phyloP scores from a whole-genome alignment of 2,329 filamentous ascomycete genomes.

The Aspergillus awamori region DNA sequence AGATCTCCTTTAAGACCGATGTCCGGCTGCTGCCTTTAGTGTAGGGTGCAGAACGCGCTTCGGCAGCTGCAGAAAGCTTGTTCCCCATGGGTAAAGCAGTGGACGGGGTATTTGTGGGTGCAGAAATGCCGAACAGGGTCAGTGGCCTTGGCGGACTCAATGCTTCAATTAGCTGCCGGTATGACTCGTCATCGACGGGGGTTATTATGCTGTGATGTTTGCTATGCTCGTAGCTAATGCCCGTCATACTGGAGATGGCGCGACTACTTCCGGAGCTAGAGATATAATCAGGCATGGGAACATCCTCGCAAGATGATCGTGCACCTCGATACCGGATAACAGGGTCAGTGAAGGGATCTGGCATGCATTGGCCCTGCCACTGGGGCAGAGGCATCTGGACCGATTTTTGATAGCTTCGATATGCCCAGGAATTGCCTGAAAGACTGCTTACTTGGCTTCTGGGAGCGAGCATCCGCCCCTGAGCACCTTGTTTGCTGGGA shows the following conservation, averaged over 20 bases:
- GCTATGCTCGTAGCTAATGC: constrained; percentile 46
- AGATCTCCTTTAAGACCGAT: constrained; percentile 33
- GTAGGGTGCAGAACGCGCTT: constrained; percentile 33
- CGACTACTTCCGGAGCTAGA: constrained; percentile 46
- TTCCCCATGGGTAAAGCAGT: constrained; percentile 23
- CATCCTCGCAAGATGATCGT: constrained; percentile 47
- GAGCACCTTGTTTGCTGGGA: constrained; percentile 49
- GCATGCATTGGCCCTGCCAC: constrained; percentile 31
- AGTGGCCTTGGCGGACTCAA: constrained; percentile 40
- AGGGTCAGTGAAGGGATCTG: constrained; percentile 49
- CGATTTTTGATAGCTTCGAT: constrained; percentile 36
- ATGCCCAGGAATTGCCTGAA: constrained; percentile 33
- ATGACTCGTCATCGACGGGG: constrained; percentile 42
- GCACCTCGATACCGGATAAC: constrained; percentile 34
- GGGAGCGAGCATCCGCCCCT: constrained; percentile 20
- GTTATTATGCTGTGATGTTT: constrained; percentile 41
- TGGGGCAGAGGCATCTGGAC: constrained; percentile 19
- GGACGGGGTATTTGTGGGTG: constrained; percentile 36
- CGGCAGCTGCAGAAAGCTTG: constrained; percentile 34
- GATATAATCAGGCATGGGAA: constrained; percentile 55
- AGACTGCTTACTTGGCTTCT: constrained; percentile 26
- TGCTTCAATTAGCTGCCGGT: constrained; percentile 40
- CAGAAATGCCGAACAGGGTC: constrained; percentile 29
- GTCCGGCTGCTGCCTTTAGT: constrained; percentile 23
- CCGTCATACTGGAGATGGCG: constrained; percentile 45